Conservation (phyloP, 2,329 filamentous ascomycete genomes). For the Pseudopyricularia javanii region DNA sequence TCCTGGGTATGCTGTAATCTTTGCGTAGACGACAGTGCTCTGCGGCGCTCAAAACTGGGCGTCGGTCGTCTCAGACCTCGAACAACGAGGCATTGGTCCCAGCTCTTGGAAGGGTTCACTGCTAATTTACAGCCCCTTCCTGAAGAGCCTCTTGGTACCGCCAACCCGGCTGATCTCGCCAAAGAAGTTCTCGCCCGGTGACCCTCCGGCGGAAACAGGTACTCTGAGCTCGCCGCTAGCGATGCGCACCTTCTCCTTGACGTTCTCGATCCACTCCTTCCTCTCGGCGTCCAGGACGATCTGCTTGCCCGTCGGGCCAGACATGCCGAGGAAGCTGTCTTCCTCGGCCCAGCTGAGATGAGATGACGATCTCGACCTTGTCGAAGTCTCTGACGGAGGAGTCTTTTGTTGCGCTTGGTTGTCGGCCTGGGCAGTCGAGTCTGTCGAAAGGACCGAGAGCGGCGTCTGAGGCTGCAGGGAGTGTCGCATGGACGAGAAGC, state of each 20-base stretch:
- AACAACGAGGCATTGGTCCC: background rate
- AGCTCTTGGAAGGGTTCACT: background rate
- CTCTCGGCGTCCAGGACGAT: slow-evolving; percentile 60
- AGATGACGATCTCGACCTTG: slow-evolving; percentile 38
- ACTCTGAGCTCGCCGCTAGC: slow-evolving; percentile 46
- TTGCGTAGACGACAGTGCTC: background rate
- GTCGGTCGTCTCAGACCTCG: background rate
- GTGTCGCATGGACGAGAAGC: slow-evolving; percentile 11
- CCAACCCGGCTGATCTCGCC: slow-evolving; percentile 62
- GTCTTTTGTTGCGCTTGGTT: slow-evolving; percentile 17
- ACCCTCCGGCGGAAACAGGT: slow-evolving; percentile 5
- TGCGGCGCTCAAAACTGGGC: background rate
- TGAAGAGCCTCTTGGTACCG: slow-evolving; percentile 59
- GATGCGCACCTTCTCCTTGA: slow-evolving; percentile 66
- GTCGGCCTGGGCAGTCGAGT: slow-evolving; percentile 6
- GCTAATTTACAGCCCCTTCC: slow-evolving; percentile 13
- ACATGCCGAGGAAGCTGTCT: slow-evolving; percentile 52
- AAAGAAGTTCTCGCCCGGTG: slow-evolving; percentile 32
- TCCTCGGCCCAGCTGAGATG: slow-evolving; percentile 46
- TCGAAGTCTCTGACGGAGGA: slow-evolving; percentile 30
- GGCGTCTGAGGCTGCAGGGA: background rate
- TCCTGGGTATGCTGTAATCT: background rate
- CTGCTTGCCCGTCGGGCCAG: slow-evolving; percentile 54
- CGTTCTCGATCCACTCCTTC: slow-evolving; percentile 68
- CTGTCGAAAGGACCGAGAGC: background rate